Evolutionary conservation across 495 filamentous ascomycete genomes (phyloP), one percentile per base, ranked within the genome.

Genomic region (Talaromyces ruber): DNA sequence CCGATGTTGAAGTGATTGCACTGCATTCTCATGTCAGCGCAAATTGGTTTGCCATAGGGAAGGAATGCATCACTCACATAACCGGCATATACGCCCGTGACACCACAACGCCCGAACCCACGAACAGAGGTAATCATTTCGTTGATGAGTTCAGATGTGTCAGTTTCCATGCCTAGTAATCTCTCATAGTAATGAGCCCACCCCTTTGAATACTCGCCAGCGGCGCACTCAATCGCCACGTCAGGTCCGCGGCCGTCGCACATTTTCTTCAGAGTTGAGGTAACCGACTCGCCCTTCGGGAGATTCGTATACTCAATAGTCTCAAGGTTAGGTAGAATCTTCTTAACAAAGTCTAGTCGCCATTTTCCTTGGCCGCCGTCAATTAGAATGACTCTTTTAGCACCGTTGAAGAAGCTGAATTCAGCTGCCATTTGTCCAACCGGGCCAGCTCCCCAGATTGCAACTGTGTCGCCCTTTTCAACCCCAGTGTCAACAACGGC

Each of bases 1-100:
- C 92, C 90, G 66, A 95, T 86, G 66, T 90, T 90, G 80, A 93
- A 91, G 64, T 92, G 87, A 65, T 86, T 93, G 5, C 87, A 89
- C 85, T 89, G n/a, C n/a, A n/a, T n/a, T n/a, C n/a, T n/a, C n/a
- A n/a, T n/a, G n/a, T n/a, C n/a, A n/a, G n/a, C n/a, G n/a, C n/a
- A n/a, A n/a, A n/a, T n/a, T n/a, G n/a, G n/a, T n/a, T n/a, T n/a
- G n/a, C n/a, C n/a, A 59, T 2, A 58, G 22, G 29, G 32, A 21
- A 80, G 87, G 74, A 71, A n/a, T n/a, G n/a, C n/a, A n/a, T n/a
- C n/a, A n/a, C n/a, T n/a, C n/a, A 92, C 88, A 73, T 85, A 93
- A 56, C 89, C 91, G 50, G 88, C 88, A 71, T 93, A 93, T 52
- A 93, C 84, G 34, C 89, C 91, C 0, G 90, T 96, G 57, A 96